A percentile compares a stretch with the other conserved stretches of the same genome.
Conservation (phyloP, 2,329 filamentous ascomycete species). For the Penicillium sclerotiorum region DNA sequence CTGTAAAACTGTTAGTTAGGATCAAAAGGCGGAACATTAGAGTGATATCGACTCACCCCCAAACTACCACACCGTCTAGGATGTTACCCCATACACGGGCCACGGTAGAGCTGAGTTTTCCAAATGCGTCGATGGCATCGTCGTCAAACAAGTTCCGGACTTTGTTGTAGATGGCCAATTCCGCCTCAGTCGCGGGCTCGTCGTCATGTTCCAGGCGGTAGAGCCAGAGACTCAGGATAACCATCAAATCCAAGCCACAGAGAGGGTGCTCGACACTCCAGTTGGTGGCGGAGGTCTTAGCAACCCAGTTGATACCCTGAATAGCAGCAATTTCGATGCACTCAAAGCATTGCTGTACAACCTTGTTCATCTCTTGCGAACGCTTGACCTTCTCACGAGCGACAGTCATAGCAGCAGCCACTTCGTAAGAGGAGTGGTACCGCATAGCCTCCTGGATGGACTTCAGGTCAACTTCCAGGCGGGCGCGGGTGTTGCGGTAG, state of each 20-base stretch:
- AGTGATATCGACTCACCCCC: constrained; percentile 75
- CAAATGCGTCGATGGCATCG: constrained; percentile 80
- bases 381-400: constrained; percentile 93
- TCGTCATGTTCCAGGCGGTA: constrained; percentile 99
- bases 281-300: constrained; percentile 95
- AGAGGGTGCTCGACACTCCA: constrained; percentile 99
- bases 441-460: constrained; percentile 92
- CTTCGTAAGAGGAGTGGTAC: constrained; percentile 96
- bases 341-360: constrained; percentile 96
- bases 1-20: constrained; percentile 29
- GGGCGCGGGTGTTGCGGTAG: constrained; percentile 89
- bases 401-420: constrained; percentile 93
- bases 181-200: constrained; percentile 62
- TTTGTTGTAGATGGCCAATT: constrained; percentile 60
- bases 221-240: constrained; percentile 96
- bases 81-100: constrained; percentile 96
- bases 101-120: constrained; percentile 91
- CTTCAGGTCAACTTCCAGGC: constrained; percentile 93
- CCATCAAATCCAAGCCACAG: constrained; percentile 95
- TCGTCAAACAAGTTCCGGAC: constrained; percentile 83
- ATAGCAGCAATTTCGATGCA: constrained; percentile 95
- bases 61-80: constrained; percentile 97
- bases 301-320: constrained; percentile 96
- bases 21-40: neutral
- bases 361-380: constrained; percentile 96